Conservation (phyloP, 106 monocot species). For the Platanthera zijinensis region DNA sequence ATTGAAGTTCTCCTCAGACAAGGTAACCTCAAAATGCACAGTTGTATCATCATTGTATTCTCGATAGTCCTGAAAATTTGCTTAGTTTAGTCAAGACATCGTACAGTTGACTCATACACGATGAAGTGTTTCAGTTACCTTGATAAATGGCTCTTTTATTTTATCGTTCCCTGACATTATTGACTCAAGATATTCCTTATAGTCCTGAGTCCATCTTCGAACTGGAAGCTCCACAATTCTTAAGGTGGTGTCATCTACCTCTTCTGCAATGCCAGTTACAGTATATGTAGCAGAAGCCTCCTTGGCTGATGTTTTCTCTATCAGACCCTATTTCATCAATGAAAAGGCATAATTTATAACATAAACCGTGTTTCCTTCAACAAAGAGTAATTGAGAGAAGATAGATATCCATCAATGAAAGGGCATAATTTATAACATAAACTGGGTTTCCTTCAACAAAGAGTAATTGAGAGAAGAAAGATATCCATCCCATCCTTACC, state of each 20-base stretch:
- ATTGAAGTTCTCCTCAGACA: slow-evolving; percentile 73
- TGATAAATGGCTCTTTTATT: slow-evolving; percentile 82
- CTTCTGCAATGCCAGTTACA: slow-evolving; percentile 61
- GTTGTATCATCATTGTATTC: slow-evolving; percentile 64
- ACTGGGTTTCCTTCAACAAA: too few relatives aligned
- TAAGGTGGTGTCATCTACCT: slow-evolving; percentile 53
- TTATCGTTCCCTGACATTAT: slow-evolving; percentile 59
- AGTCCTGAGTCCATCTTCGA: slow-evolving; percentile 86
- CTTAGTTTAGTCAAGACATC: background rate
- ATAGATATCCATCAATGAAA: background rate
- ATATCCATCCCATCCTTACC: slow-evolving; percentile 22
- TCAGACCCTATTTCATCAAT: slow-evolving; percentile 27
- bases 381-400: too few relatives aligned
- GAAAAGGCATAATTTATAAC: background rate
- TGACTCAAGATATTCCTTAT: slow-evolving; percentile 72
- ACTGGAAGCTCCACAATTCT: slow-evolving; percentile 76
- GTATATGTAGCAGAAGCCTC: slow-evolving; percentile 77
- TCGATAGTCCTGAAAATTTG: slow-evolving; percentile 47
- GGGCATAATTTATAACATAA: background rate
- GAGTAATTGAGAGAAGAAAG: too few relatives aligned
- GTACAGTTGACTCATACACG: background rate
- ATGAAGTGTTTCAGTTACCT: slow-evolving; percentile 20
- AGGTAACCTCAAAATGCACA: slow-evolving; percentile 69
- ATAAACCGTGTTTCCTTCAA: too few relatives aligned
- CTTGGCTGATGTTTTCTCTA: slow-evolving; percentile 74